Evolutionary conservation across 2,329 filamentous ascomycete genomes (phyloP), one percentile per base, ranked within the genome.

Genomic region (Fusarium penzigii): DNA sequence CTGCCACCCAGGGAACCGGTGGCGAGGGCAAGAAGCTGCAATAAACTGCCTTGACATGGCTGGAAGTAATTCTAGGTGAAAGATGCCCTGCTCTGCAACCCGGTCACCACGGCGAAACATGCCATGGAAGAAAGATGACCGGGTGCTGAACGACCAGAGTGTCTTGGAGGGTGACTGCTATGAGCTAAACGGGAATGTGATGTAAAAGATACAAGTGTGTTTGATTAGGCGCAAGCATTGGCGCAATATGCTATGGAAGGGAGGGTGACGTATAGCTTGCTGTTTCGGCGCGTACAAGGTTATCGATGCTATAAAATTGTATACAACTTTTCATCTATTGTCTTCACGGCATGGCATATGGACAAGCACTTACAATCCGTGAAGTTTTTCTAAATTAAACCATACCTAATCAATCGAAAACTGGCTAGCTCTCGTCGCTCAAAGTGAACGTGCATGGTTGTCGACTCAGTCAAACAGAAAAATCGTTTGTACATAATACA

Each of bases 21-120:
- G 32, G 32, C 12, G 78, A 79, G 29, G 72, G 75, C 48, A 84
- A 83, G 75, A 89, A 89, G 78, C 75, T 78, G 13, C 77, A 75
- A 68, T 82, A 79, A 67, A 13, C 32, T 34, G 29, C 42, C 29
- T 40, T 40, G 2, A 46, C 17, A 6, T 46, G 36, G 39, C 39
- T 36, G 11, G 43, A 51, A 49, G 25, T 41, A 42, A 17, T n/a
- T 29, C 39, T 36, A 14, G 17, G 38, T 29, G 40, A 17, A 14
- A 39, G 14, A 16, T 9, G 16, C 16, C 11, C 39, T 43, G 39
- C 39, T 34, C 7, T 17, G 5, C 17, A 44, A 16, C 42, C 36
- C n/a, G 39, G 20, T 25, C 20, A 25, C 20, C 20, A 25, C 20
- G 7, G 20, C 20, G 7, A 25, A 25, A 25, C 20, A 25, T 7